phyloP scores from a whole-genome alignment of 805 yeast genomes.

The Candida boidinii region DNA sequence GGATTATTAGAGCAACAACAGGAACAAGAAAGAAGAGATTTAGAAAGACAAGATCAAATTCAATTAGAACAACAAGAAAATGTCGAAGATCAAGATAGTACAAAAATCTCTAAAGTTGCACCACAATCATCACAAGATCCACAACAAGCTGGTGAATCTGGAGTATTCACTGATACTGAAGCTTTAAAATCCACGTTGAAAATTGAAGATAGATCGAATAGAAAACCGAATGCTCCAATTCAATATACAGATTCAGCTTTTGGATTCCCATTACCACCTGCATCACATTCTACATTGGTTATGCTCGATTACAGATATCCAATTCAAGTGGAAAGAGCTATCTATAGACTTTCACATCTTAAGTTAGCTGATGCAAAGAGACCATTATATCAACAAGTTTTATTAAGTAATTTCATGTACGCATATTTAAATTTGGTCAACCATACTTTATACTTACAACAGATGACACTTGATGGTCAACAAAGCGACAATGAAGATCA shows the following conservation, averaged over 20 bases:
- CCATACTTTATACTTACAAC: conserved; percentile 76
- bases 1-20: not conserved
- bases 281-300: conserved; percentile 64
- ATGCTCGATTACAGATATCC: conserved; percentile 87
- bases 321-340: conserved; percentile 91
- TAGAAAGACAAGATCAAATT: conserved; percentile 1
- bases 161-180: conserved; percentile 8
- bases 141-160: conserved; percentile 4
- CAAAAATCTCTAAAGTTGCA: conserved; percentile 1
- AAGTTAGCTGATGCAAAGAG: conserved; percentile 92
- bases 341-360: conserved; percentile 84
- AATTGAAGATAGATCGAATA: conserved; percentile 21
- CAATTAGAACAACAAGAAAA: conserved; percentile 1
- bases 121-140: conserved; percentile 2
- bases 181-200: conserved; percentile 18
- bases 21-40: not conserved
- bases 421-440: conserved; percentile 92
- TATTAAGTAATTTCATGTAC: conserved; percentile 94
- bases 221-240: conserved; percentile 47
- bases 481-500: not conserved
- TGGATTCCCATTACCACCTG: conserved; percentile 81
- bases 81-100: no score
- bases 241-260: conserved; percentile 72
- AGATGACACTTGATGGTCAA: conserved; percentile 11
- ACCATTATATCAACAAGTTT: conserved; percentile 84